Conservation (phyloP, 257 asterid species). For the Anisodus acutangulus region DNA sequence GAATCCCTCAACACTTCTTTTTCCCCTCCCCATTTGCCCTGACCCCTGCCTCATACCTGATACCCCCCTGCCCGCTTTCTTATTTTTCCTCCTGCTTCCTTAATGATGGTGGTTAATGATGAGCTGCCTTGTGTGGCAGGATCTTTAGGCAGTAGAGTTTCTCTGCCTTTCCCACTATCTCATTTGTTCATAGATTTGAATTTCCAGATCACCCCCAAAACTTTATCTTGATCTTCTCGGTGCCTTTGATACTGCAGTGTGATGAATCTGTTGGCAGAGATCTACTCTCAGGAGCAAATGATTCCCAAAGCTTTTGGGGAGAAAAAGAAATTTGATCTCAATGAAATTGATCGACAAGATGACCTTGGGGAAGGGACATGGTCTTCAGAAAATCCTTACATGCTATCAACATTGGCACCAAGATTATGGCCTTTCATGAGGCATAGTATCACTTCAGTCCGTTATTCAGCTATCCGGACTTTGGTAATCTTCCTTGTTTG, state of each 20-base stretch:
- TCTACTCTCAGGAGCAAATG: slow-evolving; percentile 95
- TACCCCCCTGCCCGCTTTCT: neutral
- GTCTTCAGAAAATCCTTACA: slow-evolving; percentile 75
- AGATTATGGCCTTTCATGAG: slow-evolving; percentile 99
- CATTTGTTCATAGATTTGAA: neutral
- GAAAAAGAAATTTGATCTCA: slow-evolving; percentile 77
- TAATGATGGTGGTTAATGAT: neutral
- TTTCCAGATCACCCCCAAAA: neutral
- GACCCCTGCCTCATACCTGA: neutral
- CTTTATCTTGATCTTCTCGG: slow-evolving; percentile 23
- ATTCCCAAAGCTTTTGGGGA: slow-evolving; percentile 73
- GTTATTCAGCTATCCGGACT: slow-evolving; percentile 96
- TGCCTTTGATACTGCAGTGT: slow-evolving; percentile 70
- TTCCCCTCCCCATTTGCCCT: neutral
- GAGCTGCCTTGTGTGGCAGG: slow-evolving; percentile 27
- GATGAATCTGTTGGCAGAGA: slow-evolving; percentile 97
- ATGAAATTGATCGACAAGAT: slow-evolving; percentile 60
- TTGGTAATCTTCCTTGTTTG: slow-evolving; percentile 57
- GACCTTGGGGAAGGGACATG: slow-evolving; percentile 68
- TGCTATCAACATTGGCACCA: slow-evolving; percentile 89
- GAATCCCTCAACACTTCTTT: neutral
- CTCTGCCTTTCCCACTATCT: neutral
- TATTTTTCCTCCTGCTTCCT: neutral
- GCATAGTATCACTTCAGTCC: slow-evolving; percentile 94
- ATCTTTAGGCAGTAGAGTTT: neutral